These are phyloP conservation scores for Rachicladosporium sp. DNA, from an alignment of 2,329 filamentous ascomycete genomes.

Conservation along the genomic window DNA sequence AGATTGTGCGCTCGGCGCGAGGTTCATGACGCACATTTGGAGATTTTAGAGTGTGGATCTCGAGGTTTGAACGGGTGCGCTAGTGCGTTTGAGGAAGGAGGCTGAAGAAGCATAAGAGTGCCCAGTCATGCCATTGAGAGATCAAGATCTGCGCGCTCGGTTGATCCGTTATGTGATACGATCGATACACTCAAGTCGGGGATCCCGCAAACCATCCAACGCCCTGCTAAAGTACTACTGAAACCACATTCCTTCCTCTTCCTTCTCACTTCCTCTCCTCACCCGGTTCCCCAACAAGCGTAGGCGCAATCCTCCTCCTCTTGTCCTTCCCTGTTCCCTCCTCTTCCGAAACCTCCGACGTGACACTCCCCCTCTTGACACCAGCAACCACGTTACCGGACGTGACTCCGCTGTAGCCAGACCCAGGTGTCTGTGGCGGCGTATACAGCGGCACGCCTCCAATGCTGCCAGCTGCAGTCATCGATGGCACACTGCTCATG, in stretches of 20 bases:
- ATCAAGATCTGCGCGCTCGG: too few species aligned
- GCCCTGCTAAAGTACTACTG: too few species aligned
- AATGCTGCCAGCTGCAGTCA: conserved; percentile 25
- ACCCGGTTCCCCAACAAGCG: conserved; percentile 13
- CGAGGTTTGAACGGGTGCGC: too few species aligned
- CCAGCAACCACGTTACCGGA: conserved; percentile 7
- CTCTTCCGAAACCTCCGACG: conserved; percentile 22
- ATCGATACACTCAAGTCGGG: too few species aligned
- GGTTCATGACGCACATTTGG: too few species aligned
- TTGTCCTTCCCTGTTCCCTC: conserved; percentile 29
- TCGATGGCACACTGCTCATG: conserved; percentile 21
- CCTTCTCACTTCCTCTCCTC: neutral
- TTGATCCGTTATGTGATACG: too few species aligned
- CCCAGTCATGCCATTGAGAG: too few species aligned
- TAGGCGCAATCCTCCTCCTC: conserved; percentile 35
- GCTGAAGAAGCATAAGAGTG: too few species aligned
- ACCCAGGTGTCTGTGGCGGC: conserved; percentile 72
- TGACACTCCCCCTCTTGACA: conserved; percentile 19
- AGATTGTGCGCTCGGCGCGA: too few species aligned
- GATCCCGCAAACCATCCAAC: too few species aligned
- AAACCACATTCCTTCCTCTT: neutral
- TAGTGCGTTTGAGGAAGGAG: too few species aligned
- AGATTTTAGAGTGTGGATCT: too few species aligned
- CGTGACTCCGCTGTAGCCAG: conserved; percentile 5
- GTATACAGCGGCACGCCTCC: conserved; percentile 62